Conservation (phyloP, 1,139 yeast genomes). For the Dujonia santamariae region DNA sequence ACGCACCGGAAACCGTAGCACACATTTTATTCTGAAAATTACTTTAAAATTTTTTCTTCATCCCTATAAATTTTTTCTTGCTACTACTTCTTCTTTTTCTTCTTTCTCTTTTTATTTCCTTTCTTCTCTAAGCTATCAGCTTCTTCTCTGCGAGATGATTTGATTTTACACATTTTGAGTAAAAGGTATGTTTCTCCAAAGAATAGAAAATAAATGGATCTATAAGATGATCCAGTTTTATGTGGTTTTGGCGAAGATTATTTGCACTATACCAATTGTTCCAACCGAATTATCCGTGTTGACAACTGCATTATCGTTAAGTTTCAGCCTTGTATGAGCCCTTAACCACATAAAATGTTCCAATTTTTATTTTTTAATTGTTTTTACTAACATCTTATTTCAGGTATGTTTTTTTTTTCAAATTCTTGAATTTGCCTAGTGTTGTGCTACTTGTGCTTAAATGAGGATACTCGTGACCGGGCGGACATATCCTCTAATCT, state of each 20-base stretch:
- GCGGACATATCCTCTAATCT: constrained; percentile 63
- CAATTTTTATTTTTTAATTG: constrained; percentile 5
- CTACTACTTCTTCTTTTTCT: neutral
- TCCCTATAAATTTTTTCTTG: neutral
- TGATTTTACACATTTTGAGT: constrained; percentile 7
- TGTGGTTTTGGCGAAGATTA: constrained; percentile 54
- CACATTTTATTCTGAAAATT: neutral
- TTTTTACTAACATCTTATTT: neutral
- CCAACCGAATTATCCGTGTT: constrained; percentile 74
- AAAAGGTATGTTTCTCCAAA: constrained; percentile 20
- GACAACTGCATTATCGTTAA: constrained; percentile 76
- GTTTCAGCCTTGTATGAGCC: constrained; percentile 89
- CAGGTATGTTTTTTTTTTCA: constrained; percentile 1
- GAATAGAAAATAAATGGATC: no score
- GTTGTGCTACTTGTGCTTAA: constrained; percentile 13
- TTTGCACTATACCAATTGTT: constrained; percentile 75
- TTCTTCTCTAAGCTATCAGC: neutral
- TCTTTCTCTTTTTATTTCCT: neutral
- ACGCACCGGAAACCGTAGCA: constrained; percentile 3
- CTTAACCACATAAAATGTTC: constrained; percentile 2
- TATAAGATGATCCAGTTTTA: neutral
- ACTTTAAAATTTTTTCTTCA: constrained; percentile 7
- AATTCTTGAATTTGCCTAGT: neutral
- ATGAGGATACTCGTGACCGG: constrained; percentile 72
- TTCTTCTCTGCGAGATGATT: neutral